Conservation (phyloP, 345 rosid genomes). For the Dovyalis caffra region DNA sequence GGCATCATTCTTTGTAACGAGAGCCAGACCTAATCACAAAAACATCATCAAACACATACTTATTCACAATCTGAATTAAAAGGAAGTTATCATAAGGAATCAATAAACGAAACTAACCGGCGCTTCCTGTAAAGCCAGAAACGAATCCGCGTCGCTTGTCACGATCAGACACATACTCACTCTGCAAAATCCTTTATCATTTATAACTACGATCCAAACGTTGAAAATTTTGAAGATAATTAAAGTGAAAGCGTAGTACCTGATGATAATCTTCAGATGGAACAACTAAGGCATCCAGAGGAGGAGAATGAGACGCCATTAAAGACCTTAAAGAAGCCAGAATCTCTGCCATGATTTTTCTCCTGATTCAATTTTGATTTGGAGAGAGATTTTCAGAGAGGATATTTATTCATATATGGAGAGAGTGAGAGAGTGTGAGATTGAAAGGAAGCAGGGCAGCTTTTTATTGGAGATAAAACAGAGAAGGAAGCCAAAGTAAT, state of each 20-base stretch:
- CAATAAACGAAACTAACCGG: constrained; percentile 45
- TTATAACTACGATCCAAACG: neutral
- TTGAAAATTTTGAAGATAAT: neutral
- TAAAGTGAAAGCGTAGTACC: constrained; percentile 29
- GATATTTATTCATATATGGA: too few relatives aligned
- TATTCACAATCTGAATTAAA: constrained; percentile 1
- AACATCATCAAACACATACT: neutral
- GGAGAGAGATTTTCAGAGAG: too few relatives aligned
- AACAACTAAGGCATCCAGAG: constrained; percentile 77
- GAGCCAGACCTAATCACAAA: constrained; percentile 67
- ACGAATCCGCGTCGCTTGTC: constrained; percentile 88
- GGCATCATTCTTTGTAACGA: constrained; percentile 70
- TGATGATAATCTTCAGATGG: constrained; percentile 96
- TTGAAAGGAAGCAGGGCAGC: neutral
- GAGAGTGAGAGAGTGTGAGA: neutral
- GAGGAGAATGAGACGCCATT: constrained; percentile 91
- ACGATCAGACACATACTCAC: constrained; percentile 85
- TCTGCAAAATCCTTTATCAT: too few relatives aligned
- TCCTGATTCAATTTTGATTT: too few relatives aligned
- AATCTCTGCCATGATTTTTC: constrained; percentile 46
- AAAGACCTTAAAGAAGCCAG: constrained; percentile 72
- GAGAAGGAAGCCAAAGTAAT: too few relatives aligned
- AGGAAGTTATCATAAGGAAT: neutral
- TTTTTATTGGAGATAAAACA: too few relatives aligned
- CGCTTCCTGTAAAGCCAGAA: constrained; percentile 91